phyloP scores from a whole-genome alignment of 2,329 filamentous ascomycete genomes.

The Colletotrichum spinosum region DNA sequence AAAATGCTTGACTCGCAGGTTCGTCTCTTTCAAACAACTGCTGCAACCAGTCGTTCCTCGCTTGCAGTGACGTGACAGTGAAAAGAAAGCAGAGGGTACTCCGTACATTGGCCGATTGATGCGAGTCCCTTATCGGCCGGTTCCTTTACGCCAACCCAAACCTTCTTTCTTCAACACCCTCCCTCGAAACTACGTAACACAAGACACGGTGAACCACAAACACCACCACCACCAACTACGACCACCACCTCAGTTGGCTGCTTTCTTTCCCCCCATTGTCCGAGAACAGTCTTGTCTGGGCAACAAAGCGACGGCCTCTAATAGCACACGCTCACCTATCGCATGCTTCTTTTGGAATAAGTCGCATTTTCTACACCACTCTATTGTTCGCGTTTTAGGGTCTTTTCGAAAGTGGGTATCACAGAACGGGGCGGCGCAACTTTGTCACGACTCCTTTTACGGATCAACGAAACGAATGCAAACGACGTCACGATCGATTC shows the following conservation, averaged over 20 bases:
- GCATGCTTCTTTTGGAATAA: background rate
- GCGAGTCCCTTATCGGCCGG: conserved; percentile 3
- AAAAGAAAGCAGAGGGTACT: background rate
- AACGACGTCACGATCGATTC: conserved; percentile 36
- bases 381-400: conserved; percentile 9
- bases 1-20: conserved; percentile 22
- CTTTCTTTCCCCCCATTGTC: background rate
- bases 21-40: conserved; percentile 19
- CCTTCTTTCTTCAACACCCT: conserved; percentile 16
- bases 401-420: conserved; percentile 19
- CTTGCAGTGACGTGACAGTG: background rate
- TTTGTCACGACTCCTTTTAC: conserved; percentile 33
- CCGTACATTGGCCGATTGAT: background rate
- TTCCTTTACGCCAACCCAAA: conserved; percentile 21
- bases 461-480: conserved; percentile 27
- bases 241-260: background rate
- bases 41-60: conserved; percentile 13
- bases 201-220: too few species aligned
- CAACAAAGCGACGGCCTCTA: conserved; percentile 5
- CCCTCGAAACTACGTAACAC: conserved; percentile 14
- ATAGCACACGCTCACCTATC: conserved; percentile 3
- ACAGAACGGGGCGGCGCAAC: conserved; percentile 33
- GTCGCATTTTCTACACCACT: background rate
- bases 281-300: conserved; percentile 19
- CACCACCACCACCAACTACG: background rate